Base-by-base conservation (phyloP, 2,329 filamentous ascomycete species). In the Beauveria scarabaeidicola region DNA sequence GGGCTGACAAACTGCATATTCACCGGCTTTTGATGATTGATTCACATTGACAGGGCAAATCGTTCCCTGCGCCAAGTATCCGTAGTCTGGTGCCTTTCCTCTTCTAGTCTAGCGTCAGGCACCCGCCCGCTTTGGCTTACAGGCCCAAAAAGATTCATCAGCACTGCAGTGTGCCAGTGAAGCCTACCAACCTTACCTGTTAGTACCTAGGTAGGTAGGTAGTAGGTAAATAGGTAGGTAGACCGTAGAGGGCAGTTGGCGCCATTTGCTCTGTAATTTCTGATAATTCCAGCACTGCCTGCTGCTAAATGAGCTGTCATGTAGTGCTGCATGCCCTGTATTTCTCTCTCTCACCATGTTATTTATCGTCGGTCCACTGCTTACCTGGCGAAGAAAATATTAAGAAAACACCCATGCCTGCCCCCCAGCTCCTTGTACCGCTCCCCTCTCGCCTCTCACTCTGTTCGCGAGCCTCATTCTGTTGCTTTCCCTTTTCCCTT, bases 51-150 rank as follows among this genome's bases (percentile, higher is more conserved):
- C 10, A 36, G 32, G 11, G 32, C 32, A 36, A 36, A 13, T 21
- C 36, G 55, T 38, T 32, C 6, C 55, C 17, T 41, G 32, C 44
- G 25, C 38, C 50, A 21, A 21, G 19, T 32, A 11, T 29, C 29
- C 29, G 9, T 10, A 32, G 43, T 48, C 55, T 50, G 46, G 44
- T 51, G 58, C 58, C 44, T 55, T 32, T 19, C 59, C 52, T 6
- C 10, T 60, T 57, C 15, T 5, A 25, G 52, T 9, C 17, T 60
- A 60, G 59, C 59, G 19, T 41, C 46, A 60, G 59, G 59, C 48
- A 60, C 52, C 44, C 9, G 38, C 52, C 36, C 44, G 52, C 52
- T 44, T 41, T 43, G 23, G 43, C 52, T 47, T 23, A 32, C 52
- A 43, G 17, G 51, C 15, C 10, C 29, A 6, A 15, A 32, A n/a